Conservation (phyloP, 352 stramenopile species). For the Phytophthora crassamura region DNA sequence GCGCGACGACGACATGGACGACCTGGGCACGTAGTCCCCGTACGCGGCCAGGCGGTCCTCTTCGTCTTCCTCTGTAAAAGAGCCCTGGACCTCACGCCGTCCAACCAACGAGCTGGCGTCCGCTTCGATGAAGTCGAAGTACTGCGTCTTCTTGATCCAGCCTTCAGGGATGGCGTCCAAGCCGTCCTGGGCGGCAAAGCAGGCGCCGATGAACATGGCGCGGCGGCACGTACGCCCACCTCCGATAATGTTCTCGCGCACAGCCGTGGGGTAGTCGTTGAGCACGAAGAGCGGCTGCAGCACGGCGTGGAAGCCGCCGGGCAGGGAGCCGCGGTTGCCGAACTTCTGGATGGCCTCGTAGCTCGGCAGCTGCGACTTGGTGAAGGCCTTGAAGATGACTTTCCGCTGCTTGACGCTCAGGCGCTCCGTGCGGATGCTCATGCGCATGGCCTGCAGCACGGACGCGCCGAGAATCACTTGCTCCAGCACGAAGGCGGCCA, state of each 20-base stretch:
- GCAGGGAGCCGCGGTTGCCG: slow-evolving; percentile 74
- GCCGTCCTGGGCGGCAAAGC: slow-evolving; percentile 79
- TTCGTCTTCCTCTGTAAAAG: slow-evolving; percentile 63
- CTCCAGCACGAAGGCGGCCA: slow-evolving; percentile 81
- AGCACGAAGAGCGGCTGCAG: slow-evolving; percentile 82
- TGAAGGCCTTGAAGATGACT: slow-evolving; percentile 88
- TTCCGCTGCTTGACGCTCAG: slow-evolving; percentile 85
- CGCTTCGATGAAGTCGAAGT: slow-evolving; percentile 83
- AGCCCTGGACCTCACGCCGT: slow-evolving; percentile 69
- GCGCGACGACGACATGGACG: slow-evolving; percentile 55
- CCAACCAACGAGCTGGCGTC: slow-evolving; percentile 73
- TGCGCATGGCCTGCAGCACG: slow-evolving; percentile 83
- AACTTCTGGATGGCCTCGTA: slow-evolving; percentile 89
- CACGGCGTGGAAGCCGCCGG: slow-evolving; percentile 74
- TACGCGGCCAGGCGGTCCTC: slow-evolving; percentile 52
- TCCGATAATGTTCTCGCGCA: slow-evolving; percentile 86
- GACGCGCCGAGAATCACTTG: slow-evolving; percentile 81
- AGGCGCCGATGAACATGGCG: slow-evolving; percentile 85
- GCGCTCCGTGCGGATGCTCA: slow-evolving; percentile 82
- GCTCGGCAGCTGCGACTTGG: slow-evolving; percentile 79
- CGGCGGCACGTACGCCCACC: slow-evolving; percentile 77
- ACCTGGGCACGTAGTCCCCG: slow-evolving; percentile 60
- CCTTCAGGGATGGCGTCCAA: slow-evolving; percentile 69
- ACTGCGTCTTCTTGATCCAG: slow-evolving; percentile 84
- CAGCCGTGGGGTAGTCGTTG: slow-evolving; percentile 79